Conservation (phyloP, 371 early-diverging fungal species). For the Mucor ambiguus region DNA sequence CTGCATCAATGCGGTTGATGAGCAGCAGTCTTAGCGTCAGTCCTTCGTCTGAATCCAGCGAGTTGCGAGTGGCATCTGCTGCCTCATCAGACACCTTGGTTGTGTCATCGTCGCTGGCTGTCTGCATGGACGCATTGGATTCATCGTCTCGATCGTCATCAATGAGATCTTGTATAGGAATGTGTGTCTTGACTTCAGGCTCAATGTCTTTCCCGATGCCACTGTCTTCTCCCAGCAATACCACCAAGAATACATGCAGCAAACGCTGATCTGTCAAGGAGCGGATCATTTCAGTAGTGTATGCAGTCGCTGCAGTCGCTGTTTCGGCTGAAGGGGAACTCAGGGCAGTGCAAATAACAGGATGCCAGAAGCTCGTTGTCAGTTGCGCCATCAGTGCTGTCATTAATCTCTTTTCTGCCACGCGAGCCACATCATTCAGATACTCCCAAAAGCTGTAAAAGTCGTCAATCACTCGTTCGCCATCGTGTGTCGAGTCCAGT, state of each 20-base stretch:
- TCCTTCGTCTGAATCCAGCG: conserved; percentile 25
- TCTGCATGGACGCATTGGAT: conserved; percentile 9
- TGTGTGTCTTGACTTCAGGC: conserved; percentile 36
- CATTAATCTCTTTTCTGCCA: conserved; percentile 49
- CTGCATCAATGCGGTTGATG: conserved; percentile 46
- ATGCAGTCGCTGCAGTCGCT: conserved; percentile 49
- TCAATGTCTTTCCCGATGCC: conserved; percentile 55
- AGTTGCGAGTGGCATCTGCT: neutral
- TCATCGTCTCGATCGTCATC: conserved; percentile 44
- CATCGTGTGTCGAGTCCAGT: conserved; percentile 35
- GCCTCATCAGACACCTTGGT: neutral
- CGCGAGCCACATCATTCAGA: conserved; percentile 51
- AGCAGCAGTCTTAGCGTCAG: conserved; percentile 40
- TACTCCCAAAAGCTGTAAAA: conserved; percentile 59
- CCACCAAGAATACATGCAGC: conserved; percentile 49
- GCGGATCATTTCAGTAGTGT: conserved; percentile 56
- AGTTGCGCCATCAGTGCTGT: conserved; percentile 52
- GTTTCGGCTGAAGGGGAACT: conserved; percentile 45
- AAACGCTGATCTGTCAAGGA: conserved; percentile 51
- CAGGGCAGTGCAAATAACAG: conserved; percentile 49
- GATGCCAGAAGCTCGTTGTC: conserved; percentile 54
- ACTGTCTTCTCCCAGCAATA: conserved; percentile 51
- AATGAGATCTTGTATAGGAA: conserved; percentile 29
- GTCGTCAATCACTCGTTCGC: conserved; percentile 44
- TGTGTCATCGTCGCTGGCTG: conserved; percentile 15